Evolutionary conservation across 2,329 filamentous ascomycete genomes (phyloP), one percentile per base, ranked within the genome.

Genomic region (Calonectria fujianensis): DNA sequence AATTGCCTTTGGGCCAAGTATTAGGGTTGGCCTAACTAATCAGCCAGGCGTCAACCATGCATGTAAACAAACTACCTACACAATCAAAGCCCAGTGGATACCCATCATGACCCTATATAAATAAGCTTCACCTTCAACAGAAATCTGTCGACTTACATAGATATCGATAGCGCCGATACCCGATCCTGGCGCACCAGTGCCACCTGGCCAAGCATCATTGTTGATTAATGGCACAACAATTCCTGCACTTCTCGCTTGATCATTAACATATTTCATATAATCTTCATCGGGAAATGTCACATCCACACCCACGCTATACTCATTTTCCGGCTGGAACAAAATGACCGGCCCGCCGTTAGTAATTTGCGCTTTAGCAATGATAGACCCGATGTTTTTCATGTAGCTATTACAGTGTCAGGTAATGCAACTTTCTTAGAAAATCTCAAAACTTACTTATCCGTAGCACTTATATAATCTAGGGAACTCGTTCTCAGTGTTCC

Each of bases 331-430:
- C 82, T 97, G 95, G 52, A 94, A 89, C 1, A 96, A 85, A 74
- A 97, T 95, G 10, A 97, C 89, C 0, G 94, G 94, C 0, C 95
- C 95, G 0, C 94, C 95, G 68, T 96, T 94, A 1, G 94, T 96
- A 80, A 97, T 96, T 80, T 97, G 94, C 0, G 91, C 92, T 70
- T 92, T 91, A 5, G 94, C 93, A 77, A 97, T 93, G 11, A 93
- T 91, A 16, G 88, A 88, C 32, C 90, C 90, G 64, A 96, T 89
- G 11, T 91, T 87, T 9, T 87, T 83, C 76, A 92, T 89, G 77
- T 95, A 80, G 4, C 74, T 79, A 0, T 2, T 8, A 5, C 20
- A 50, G 14, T 4, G 18, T 50, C 27, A 4, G 1, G 2, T 2
- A 0, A 79, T 3, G 78, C 54, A 2, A 2, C 0, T 9, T 0